These are phyloP conservation scores for Primulina tabacum DNA, from an alignment of 257 asterid species.

Conservation along the genomic window DNA sequence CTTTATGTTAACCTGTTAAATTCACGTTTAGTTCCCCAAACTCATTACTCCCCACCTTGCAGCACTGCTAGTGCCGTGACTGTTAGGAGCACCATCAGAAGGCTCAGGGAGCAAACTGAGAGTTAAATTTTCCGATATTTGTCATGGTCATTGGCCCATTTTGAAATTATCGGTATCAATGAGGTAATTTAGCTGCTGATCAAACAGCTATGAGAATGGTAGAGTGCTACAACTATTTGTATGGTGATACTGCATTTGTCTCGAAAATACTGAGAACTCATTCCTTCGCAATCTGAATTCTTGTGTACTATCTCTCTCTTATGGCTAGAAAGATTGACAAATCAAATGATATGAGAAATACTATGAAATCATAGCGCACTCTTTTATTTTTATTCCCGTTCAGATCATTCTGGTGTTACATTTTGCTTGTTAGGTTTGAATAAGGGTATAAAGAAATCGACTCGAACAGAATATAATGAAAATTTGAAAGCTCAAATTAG, in stretches of 20 bases:
- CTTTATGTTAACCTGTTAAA: not conserved
- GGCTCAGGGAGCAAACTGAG: constrained; percentile 69
- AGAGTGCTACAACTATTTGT: not conserved
- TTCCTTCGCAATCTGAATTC: too few relatives aligned
- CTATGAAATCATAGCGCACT: too few relatives aligned
- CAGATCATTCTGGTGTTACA: too few relatives aligned
- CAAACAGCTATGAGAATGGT: not conserved
- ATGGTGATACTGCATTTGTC: not conserved
- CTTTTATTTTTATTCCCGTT: too few relatives aligned
- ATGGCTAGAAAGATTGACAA: too few relatives aligned
- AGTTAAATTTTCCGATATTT: constrained; percentile 31
- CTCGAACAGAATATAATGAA: too few relatives aligned
- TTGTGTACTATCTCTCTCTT: too few relatives aligned
- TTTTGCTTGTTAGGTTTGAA: too few relatives aligned
- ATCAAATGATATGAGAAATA: too few relatives aligned
- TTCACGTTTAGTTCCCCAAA: not conserved
- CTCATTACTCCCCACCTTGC: constrained; percentile 12
- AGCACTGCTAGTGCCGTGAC: constrained; percentile 74
- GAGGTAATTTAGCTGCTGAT: not conserved
- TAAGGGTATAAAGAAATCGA: too few relatives aligned
- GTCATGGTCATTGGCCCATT: constrained; percentile 1
- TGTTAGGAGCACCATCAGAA: constrained; percentile 65
- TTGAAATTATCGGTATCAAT: constrained; percentile 9
- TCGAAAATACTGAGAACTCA: too few relatives aligned
- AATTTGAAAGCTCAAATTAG: too few relatives aligned